phyloP scores from a whole-genome alignment of 441 rosid species.

The Kokia cookei region DNA sequence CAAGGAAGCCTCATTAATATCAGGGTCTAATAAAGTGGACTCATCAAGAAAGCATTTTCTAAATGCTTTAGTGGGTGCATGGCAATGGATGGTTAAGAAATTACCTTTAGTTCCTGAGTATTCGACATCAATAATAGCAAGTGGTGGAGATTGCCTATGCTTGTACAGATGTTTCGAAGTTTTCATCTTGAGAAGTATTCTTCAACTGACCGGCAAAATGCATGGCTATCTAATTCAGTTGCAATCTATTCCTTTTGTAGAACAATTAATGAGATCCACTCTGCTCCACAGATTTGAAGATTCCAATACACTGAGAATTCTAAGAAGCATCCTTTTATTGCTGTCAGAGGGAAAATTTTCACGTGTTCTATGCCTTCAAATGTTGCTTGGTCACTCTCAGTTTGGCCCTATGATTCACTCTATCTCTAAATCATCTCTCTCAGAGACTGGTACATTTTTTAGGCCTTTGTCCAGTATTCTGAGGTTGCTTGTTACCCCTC shows the following conservation, averaged over 20 bases:
- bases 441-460: constrained; percentile 48
- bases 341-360: constrained; percentile 57
- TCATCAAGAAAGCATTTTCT: constrained; percentile 47
- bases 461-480: constrained; percentile 79
- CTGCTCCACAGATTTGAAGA: constrained; percentile 85
- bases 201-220: constrained; percentile 44
- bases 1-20: constrained; percentile 22
- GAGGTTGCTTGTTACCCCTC: constrained; percentile 40
- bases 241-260: constrained; percentile 65
- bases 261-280: constrained; percentile 54
- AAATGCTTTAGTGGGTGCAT: constrained; percentile 45
- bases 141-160: constrained; percentile 24
- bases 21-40: constrained; percentile 26
- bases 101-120: constrained; percentile 26
- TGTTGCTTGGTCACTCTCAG: constrained; percentile 84
- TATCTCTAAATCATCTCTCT: constrained; percentile 27
- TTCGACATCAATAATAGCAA: constrained; percentile 19
- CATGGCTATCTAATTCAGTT: constrained; percentile 43
- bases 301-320: constrained; percentile 47
- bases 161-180: constrained; percentile 63
- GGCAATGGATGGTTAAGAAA: constrained; percentile 65
- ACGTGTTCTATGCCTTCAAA: constrained; percentile 48
- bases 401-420: constrained; percentile 55
- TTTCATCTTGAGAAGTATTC: constrained; percentile 60
- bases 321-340: constrained; percentile 40